A percentile compares a stretch with the other conserved stretches of the same genome.
phyloP scores from a whole-genome alignment of 257 asterid genomes.

The Ajuga chamaepitys region DNA sequence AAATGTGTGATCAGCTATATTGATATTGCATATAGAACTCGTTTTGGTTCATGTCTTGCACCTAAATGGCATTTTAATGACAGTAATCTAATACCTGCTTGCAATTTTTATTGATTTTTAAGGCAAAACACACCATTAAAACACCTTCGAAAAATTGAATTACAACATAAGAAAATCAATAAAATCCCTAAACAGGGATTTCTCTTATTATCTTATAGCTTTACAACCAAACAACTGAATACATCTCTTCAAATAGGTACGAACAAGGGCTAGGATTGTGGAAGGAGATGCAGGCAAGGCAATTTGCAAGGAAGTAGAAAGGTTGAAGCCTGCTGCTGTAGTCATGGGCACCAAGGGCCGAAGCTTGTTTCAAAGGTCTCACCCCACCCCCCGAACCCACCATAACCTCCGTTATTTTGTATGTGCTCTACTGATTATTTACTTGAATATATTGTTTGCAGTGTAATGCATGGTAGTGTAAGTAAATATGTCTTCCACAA shows the following conservation, averaged over 20 bases:
- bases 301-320: slow-evolving; percentile 88
- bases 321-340: slow-evolving; percentile 85
- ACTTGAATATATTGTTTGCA: slow-evolving; percentile 10
- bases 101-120: background rate
- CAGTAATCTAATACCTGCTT: background rate
- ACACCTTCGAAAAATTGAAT: background rate
- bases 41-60: background rate
- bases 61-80: background rate
- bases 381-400: background rate
- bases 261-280: slow-evolving; percentile 70
- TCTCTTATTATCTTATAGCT: background rate
- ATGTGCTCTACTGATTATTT: background rate
- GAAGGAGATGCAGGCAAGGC: slow-evolving; percentile 95
- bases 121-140: background rate
- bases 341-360: slow-evolving; percentile 90
- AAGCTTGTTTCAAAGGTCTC: slow-evolving; percentile 64
- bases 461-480: slow-evolving; percentile 47
- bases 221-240: background rate
- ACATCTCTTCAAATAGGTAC: slow-evolving; percentile 39
- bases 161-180: background rate
- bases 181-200: background rate
- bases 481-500: slow-evolving; percentile 53
- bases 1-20: background rate
- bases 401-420: background rate
- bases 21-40: background rate